phyloP scores from a whole-genome alignment of 495 filamentous ascomycete genomes.

The Daldinia decipiens region DNA sequence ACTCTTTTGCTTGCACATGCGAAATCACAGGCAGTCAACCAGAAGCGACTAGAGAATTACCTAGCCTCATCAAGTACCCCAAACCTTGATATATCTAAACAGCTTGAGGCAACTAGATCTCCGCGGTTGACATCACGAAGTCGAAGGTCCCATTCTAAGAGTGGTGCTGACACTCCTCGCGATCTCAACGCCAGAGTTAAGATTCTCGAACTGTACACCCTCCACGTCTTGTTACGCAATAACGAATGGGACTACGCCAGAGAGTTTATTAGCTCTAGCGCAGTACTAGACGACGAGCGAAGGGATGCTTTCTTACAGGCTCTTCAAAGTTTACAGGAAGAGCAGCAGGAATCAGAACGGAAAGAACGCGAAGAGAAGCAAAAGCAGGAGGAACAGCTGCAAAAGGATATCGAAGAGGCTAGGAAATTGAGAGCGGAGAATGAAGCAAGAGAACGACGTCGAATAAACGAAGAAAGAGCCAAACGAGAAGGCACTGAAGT shows the following conservation, averaged over 20 bases:
- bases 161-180: conserved; percentile 78
- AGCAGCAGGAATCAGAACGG: conserved; percentile 70
- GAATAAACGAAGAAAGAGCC: conserved; percentile 57
- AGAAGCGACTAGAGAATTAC: conserved; percentile 88
- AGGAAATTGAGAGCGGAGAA: conserved; percentile 60
- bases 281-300: conserved; percentile 90
- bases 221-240: conserved; percentile 91
- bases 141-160: conserved; percentile 52
- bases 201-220: conserved; percentile 91
- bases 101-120: conserved; percentile 54
- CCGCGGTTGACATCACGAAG: conserved; percentile 38
- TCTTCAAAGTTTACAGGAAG: conserved; percentile 77
- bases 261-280: conserved; percentile 85
- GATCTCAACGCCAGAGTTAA: conserved; percentile 80
- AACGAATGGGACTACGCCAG: conserved; percentile 94
- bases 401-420: conserved; percentile 69
- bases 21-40: conserved; percentile 81
- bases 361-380: conserved; percentile 71
- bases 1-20: conserved; percentile 89
- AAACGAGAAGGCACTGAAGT: conserved; percentile 55
- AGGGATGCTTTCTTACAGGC: conserved; percentile 85
- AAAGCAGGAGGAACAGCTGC: conserved; percentile 67
- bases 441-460: conserved; percentile 61
- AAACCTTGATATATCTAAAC: conserved; percentile 71
- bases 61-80: conserved; percentile 79